These are phyloP conservation scores for Lentinula boryana DNA, from an alignment of 768 basidiomycete species.

Conservation along the genomic window DNA sequence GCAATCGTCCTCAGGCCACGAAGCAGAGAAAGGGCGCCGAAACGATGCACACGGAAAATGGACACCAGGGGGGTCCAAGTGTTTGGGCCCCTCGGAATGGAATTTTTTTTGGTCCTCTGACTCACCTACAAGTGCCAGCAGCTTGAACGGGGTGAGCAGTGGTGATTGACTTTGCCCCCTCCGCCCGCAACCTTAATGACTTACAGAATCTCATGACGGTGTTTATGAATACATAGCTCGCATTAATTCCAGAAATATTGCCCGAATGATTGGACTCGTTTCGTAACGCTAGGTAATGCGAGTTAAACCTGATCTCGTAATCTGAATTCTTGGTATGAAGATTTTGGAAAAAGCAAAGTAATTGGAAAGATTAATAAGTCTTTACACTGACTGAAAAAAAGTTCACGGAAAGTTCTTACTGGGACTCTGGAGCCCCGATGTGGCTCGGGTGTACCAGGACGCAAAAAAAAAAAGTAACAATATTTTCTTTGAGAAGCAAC, in stretches of 20 bases:
- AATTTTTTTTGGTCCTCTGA: too few relatives aligned
- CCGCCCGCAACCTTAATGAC: conserved; percentile 7
- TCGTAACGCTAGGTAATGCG: background rate
- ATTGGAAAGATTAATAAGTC: background rate
- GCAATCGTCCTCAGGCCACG: background rate
- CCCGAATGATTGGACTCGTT: background rate
- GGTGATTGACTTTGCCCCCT: background rate
- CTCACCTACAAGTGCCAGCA: too few relatives aligned
- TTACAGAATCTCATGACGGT: conserved; percentile 1
- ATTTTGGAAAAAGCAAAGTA: background rate
- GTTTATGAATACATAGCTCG: background rate
- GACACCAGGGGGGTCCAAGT: too few relatives aligned
- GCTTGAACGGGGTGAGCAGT: background rate
- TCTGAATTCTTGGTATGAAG: background rate
- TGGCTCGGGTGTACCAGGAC: too few relatives aligned
- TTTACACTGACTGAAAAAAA: too few relatives aligned
- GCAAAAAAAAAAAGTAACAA: background rate
- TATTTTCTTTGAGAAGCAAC: background rate
- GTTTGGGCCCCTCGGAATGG: too few relatives aligned
- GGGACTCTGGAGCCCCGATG: too few relatives aligned
- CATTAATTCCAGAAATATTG: background rate
- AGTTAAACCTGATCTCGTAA: background rate
- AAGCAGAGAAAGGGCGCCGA: background rate
- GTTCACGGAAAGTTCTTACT: too few relatives aligned
- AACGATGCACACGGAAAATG: too few relatives aligned